A percentile compares a stretch with the other conserved stretches of the same genome.
Evolutionary conservation across 176 grass and related monocot genomes (phyloP).

Genomic region (Carex cristatella): DNA sequence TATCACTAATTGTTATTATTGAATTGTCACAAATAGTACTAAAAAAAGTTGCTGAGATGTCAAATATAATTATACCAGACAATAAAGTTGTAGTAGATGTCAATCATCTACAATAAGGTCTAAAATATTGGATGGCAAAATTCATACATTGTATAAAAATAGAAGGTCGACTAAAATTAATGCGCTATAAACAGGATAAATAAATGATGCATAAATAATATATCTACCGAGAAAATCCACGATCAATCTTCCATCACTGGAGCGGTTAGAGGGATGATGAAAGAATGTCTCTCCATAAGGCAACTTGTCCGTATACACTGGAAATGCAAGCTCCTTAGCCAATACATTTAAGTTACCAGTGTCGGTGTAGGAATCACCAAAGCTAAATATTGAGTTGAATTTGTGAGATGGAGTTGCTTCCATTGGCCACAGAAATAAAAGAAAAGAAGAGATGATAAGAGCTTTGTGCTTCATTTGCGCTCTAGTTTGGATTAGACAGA

Average conservation of each 20-base stretch:
- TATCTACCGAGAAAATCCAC: slow-evolving; percentile 57
- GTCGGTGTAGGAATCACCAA: slow-evolving; percentile 74
- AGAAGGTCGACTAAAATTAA: not conserved
- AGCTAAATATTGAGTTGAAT: slow-evolving; percentile 70
- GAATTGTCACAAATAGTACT: too few species aligned
- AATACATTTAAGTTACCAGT: slow-evolving; percentile 55
- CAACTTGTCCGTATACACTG: slow-evolving; percentile 40
- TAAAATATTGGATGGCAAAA: not conserved
- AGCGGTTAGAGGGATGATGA: slow-evolving; percentile 53
- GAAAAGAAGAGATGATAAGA: not conserved
- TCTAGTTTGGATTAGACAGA: not conserved
- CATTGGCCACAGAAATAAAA: not conserved
- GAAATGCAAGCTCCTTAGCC: slow-evolving; percentile 20
- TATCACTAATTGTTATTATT: too few species aligned
- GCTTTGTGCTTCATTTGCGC: not conserved
- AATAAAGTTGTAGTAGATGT: too few species aligned
- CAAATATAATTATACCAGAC: too few species aligned
- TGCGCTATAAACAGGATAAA: not conserved
- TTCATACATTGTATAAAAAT: not conserved
- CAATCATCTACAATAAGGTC: too few species aligned
- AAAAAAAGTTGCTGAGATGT: too few species aligned
- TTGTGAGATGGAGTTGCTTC: slow-evolving; percentile 12
- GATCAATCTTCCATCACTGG: slow-evolving; percentile 59
- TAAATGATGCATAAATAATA: not conserved
- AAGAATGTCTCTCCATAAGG: slow-evolving; percentile 76